Evolutionary conservation across 2,329 filamentous ascomycete species (phyloP).

Genomic region (Aspergillus versicolor): DNA sequence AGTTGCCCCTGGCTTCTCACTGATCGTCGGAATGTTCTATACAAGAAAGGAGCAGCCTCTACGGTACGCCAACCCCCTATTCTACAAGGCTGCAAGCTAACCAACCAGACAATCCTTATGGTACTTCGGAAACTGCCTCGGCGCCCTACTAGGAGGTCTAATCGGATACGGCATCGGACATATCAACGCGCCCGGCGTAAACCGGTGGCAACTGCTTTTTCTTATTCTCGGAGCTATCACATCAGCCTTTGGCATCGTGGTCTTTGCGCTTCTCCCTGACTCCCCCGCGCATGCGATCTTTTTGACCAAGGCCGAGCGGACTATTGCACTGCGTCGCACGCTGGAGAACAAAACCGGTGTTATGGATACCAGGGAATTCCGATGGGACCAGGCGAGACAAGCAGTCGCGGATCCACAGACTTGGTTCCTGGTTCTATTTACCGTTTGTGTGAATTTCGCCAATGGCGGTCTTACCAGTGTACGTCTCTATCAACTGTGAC

Average conservation of each 20-base stretch:
- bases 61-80: constrained; percentile 4
- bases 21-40: constrained; percentile 41
- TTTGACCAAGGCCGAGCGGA: constrained; percentile 40
- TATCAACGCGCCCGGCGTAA: constrained; percentile 19
- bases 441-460: constrained; percentile 32
- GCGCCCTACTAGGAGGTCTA: constrained; percentile 28
- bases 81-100: no score
- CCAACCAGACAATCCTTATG: constrained; percentile 25
- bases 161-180: constrained; percentile 30
- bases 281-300: constrained; percentile 43
- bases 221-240: constrained; percentile 32
- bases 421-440: constrained; percentile 34
- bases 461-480: constrained; percentile 36
- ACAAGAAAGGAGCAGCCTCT: constrained; percentile 34
- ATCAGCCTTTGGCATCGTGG: constrained; percentile 16
- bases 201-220: constrained; percentile 33
- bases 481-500: neutral
- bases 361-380: constrained; percentile 50
- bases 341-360: constrained; percentile 53
- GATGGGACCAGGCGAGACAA: constrained; percentile 41
- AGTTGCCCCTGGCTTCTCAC: constrained; percentile 34
- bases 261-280: constrained; percentile 24
- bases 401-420: constrained; percentile 31
- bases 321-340: constrained; percentile 54
- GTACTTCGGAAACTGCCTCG: constrained; percentile 34